Percentiles rank a stretch among this genome's conserved stretches.
Conservation (phyloP, 768 basidiomycete genomes). For the Kwoniella newhampshirensis region DNA sequence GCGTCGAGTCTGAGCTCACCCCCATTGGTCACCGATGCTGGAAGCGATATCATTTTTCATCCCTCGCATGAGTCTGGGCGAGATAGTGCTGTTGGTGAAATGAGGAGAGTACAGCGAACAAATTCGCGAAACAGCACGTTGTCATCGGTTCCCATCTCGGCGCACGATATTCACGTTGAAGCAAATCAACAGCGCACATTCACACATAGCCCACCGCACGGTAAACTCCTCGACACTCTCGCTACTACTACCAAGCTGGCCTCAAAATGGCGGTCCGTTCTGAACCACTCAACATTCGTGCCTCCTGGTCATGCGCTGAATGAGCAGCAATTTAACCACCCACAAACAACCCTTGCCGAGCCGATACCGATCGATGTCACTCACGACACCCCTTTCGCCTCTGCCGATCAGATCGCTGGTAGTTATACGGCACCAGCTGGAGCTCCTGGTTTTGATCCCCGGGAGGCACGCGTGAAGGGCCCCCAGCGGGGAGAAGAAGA, state of each 20-base stretch:
- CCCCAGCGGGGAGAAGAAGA: constrained; percentile 9
- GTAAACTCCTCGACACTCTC: constrained; percentile 28
- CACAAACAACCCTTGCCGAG: neutral
- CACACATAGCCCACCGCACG: constrained; percentile 13
- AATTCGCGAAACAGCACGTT: neutral
- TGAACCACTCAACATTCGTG: constrained; percentile 25
- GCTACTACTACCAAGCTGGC: constrained; percentile 38
- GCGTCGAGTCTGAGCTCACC: constrained; percentile 33
- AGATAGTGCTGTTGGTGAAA: constrained; percentile 10
- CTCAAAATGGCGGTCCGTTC: constrained; percentile 46
- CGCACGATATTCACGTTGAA: no score
- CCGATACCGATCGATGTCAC: constrained; percentile 34
- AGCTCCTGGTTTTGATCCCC: constrained; percentile 37
- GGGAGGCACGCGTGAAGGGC: neutral
- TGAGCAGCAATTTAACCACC: neutral
- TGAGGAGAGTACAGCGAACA: constrained; percentile 9
- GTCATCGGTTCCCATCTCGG: neutral
- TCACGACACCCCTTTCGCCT: constrained; percentile 46
- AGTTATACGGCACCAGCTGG: constrained; percentile 42
- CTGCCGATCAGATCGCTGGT: constrained; percentile 24
- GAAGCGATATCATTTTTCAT: constrained; percentile 34
- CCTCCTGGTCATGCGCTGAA: constrained; percentile 1
- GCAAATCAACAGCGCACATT: neutral
- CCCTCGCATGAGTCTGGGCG: constrained; percentile 8
- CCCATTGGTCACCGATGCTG: constrained; percentile 26